Percentiles rank a stretch among this genome's conserved stretches.
Conservation (phyloP, 306 rosid species). For the Lathyrus sativus region DNA sequence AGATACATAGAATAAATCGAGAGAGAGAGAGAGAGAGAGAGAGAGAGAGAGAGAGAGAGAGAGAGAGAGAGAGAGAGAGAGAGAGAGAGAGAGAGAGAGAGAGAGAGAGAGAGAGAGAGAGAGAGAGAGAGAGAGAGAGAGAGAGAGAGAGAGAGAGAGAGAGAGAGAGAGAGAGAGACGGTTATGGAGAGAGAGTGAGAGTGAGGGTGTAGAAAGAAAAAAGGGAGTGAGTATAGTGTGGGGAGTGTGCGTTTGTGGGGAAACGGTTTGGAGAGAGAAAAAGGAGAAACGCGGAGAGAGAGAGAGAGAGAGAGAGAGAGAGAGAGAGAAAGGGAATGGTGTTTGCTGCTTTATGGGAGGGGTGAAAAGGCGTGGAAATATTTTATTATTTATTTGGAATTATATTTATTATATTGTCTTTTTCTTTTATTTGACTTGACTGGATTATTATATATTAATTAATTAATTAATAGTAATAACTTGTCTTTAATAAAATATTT, state of each 20-base stretch:
- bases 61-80: neutral
- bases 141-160: slow-evolving; percentile 22
- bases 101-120: slow-evolving; percentile 15
- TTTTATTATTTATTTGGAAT: neutral
- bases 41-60: slow-evolving; percentile 3
- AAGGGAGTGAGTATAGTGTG: slow-evolving; percentile 33
- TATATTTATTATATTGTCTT: neutral
- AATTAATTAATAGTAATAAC: no score
- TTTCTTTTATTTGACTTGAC: neutral
- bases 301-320: no score
- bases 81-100: slow-evolving; percentile 3
- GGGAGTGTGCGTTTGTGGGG: slow-evolving; percentile 42
- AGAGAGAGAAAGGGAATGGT: neutral
- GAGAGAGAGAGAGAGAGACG: slow-evolving; percentile 26
- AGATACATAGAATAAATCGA: neutral
- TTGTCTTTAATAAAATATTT: no score
- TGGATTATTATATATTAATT: neutral
- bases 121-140: slow-evolving; percentile 7
- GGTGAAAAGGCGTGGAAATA: slow-evolving; percentile 29
- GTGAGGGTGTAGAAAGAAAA: neutral
- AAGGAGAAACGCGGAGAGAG: slow-evolving; percentile 12
- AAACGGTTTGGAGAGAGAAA: slow-evolving; percentile 38
- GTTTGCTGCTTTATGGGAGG: slow-evolving; percentile 42
- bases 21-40: slow-evolving; percentile 17
- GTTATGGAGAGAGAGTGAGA: slow-evolving; percentile 31